Base-by-base conservation (phyloP, 2,329 filamentous ascomycete species). In the Orbilia blumenaviensis region DNA sequence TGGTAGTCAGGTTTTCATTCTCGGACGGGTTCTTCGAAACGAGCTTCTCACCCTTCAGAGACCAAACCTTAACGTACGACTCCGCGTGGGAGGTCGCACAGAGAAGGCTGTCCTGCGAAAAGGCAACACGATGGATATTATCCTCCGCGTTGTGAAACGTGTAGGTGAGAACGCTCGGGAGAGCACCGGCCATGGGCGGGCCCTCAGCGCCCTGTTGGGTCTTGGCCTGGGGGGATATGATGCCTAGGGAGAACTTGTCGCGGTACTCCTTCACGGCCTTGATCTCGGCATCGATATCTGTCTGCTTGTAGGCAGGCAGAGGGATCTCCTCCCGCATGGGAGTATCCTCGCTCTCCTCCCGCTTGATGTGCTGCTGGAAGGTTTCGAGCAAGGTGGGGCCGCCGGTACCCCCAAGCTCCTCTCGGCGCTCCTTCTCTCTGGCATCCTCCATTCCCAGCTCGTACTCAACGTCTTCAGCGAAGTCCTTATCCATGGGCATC, bases 121-220 rank as follows among this genome's bases (percentile, higher is more conserved):
- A 97, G 81, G 98, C 94, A 82, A 98, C 89, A 81, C 92, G 96
- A n/a, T 92, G 93, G 9, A 64, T 58, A 34, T 58, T 36, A 58
- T 96, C 93, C 78, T 93, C 90, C 0, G 92, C 96, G 83, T 99
- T 99, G 85, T 99, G 95, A 81, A 98, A 97, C 0, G 95, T 99
- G 82, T 96, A 97, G 92, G 98, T 98, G 85, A 92, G 95, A 23
- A 96, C 90, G 80, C 93, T 97, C 87, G 25, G 90, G 90, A 66
- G 93, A 89, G 12, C 94, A 93, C 60, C 94, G 88, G 7, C 94
- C 94, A 14, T 93, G 92, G 10, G 92, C 34, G 91, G 89, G 18
- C 90, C 89, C 74, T 96, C 92, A 10, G 46, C 29, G 10, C 66
- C 73, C 8, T 77, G 76, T 18, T 76, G 74, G 9, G 77, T 77